These are phyloP conservation scores for Tylopilus sp. DNA, from an alignment of 768 basidiomycete species.

Conservation along the genomic window DNA sequence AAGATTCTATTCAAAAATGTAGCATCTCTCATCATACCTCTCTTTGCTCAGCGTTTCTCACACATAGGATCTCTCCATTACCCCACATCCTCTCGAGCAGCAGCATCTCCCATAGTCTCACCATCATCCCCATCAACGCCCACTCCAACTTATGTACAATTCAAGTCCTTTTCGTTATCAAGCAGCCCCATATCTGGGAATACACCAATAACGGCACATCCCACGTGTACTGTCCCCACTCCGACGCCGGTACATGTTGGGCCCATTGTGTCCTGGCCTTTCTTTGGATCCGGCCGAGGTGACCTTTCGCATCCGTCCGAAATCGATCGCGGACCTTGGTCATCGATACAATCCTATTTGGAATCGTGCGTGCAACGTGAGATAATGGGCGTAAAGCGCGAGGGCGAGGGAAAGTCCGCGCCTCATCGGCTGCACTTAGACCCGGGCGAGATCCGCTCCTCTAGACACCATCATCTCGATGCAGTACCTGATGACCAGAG, in stretches of 20 bases:
- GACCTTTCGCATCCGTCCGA: conserved; percentile 65
- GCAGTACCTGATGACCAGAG: conserved; percentile 71
- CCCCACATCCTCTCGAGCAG: conserved; percentile 7
- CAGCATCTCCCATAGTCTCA: conserved; percentile 20
- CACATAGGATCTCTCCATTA: conserved; percentile 73
- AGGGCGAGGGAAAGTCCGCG: conserved; percentile 74
- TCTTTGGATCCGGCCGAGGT: conserved; percentile 82
- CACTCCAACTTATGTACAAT: conserved; percentile 20
- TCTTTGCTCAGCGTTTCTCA: conserved; percentile 75
- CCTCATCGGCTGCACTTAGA: conserved; percentile 78
- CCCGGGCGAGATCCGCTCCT: conserved; percentile 70
- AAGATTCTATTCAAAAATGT: conserved; percentile 64
- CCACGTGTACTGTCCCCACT: conserved; percentile 1
- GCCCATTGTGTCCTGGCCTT: conserved; percentile 87
- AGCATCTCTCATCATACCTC: conserved; percentile 62
- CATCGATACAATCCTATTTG: conserved; percentile 56
- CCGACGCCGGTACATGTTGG: conserved; percentile 51
- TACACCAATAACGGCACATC: background rate
- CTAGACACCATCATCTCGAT: conserved; percentile 63
- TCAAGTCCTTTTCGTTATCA: conserved; percentile 20
- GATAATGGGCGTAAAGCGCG: conserved; percentile 64
- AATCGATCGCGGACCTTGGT: conserved; percentile 80
- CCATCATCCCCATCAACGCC: conserved; percentile 25
- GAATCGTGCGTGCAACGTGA: conserved; percentile 69
- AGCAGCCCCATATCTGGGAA: conserved; percentile 4